These are phyloP conservation scores for Sclerotinia trifoliorum DNA, from an alignment of 2,329 filamentous ascomycete species.

Conservation along the genomic window DNA sequence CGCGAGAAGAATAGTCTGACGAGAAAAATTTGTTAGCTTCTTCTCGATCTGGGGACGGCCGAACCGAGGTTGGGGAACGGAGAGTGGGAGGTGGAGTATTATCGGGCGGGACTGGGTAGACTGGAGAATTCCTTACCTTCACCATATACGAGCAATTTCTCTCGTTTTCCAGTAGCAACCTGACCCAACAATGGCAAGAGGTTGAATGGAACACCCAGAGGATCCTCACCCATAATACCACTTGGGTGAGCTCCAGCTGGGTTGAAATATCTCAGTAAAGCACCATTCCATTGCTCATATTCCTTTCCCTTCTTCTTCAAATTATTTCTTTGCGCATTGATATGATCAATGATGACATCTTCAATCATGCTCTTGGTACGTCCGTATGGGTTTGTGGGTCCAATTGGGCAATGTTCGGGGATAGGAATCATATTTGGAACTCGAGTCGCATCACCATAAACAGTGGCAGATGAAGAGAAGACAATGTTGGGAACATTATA, in stretches of 20 bases:
- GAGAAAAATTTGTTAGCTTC: constrained; percentile 24
- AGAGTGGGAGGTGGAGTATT: background rate
- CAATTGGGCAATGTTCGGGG: constrained; percentile 92
- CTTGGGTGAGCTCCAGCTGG: constrained; percentile 91
- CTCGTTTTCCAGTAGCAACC: constrained; percentile 90
- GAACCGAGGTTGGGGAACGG: background rate
- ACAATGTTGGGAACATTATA: constrained; percentile 96
- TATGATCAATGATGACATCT: constrained; percentile 84
- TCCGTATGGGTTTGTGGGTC: constrained; percentile 96
- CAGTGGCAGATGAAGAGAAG: constrained; percentile 96
- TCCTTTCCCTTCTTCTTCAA: constrained; percentile 76
- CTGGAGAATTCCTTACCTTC: constrained; percentile 61
- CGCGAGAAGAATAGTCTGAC: constrained; percentile 82
- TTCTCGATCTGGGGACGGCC: background rate
- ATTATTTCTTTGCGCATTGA: constrained; percentile 83
- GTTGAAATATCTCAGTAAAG: constrained; percentile 96
- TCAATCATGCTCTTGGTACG: constrained; percentile 95
- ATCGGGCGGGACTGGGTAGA: background rate
- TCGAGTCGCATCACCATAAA: constrained; percentile 96
- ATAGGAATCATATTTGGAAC: constrained; percentile 99
- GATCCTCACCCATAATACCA: constrained; percentile 97
- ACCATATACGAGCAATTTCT: constrained; percentile 92
- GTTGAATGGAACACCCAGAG: constrained; percentile 93
- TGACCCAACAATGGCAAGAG: constrained; percentile 90
- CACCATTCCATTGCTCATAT: constrained; percentile 84